Evolutionary conservation across 495 filamentous ascomycete species (phyloP), one percentile per base, ranked within the genome.

Genomic region (Staphylotrichum tortipilum): DNA sequence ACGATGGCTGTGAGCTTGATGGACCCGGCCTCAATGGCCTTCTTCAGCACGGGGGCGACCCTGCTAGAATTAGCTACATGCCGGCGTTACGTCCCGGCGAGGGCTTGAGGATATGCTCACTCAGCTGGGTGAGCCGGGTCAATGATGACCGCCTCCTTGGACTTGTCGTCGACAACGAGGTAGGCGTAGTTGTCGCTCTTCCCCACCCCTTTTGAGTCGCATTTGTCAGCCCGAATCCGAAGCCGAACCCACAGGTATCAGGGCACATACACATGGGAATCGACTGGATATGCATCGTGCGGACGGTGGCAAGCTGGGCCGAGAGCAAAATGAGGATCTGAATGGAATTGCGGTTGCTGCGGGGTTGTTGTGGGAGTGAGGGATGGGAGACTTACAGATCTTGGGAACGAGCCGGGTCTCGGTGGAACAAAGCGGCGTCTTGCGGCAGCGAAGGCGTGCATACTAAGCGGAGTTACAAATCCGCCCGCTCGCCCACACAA

Each of bases 111-210:
- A n/a, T n/a, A n/a, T n/a, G n/a, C 85, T 58, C 71, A 96, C 92
- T 98, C 92, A 6, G 82, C 76, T 9, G 91, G 91, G 67, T 96
- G 79, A 15, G 92, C 92, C 23, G 92, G 94, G 56, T 98, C 92
- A 55, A 98, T 86, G 34, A 98, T 86, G 34, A 95, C 89, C n/a
- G 94, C 88, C 49, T 89, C 84, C 58, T 62, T 84, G 3, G 89
- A 83, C 56, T 86, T 84, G 55, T 96, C 90, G 61, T 98, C 92
- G 26, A 84, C 78, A 15, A 98, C 84, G 3, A 98, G 80, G 63
- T 98, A 98, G 61, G 94, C 91, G 73, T 97, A 98, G 70, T 97
- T 98, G 66, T 98, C 86, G 62, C 82, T 78, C 45, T 71, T 85
- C 36, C 92, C 94, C 69, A 80, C 83, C 90, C 91, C 92, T 95